Base-by-base conservation (phyloP, 306 rosid genomes). In the Pyrus bretschneideri region DNA sequence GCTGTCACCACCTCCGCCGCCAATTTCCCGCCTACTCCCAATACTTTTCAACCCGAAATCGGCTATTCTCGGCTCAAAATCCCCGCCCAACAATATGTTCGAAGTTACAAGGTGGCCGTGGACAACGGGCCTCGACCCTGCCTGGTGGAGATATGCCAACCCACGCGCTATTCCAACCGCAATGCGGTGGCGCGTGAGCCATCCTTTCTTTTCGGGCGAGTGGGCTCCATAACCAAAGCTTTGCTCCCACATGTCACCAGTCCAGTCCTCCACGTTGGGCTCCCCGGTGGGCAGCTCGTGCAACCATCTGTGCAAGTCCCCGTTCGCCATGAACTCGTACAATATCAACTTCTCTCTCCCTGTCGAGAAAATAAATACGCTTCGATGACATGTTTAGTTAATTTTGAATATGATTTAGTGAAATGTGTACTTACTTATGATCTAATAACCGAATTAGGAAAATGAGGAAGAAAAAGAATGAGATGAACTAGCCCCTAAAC, bases 131-230 rank as follows among this genome's bases (percentile, higher is more conserved):
- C 62, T 89, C 4, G 99, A 89, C 9, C 99, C 92, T 0, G 96
- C 98, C 75, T 95, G 99, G 87, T 95, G 99, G 25, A 95, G 97
- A 52, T 85, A 95, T 1, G 99, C 99, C 19, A 95, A 67, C 1
- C 99, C 98, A 25, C 99, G 93, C 31, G 99, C 99, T 27, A 95
- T 85, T 6, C 99, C 99, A 1, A 95, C 86, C 0, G 99, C 93
- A 0, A 95, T 89, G 35, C 96, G 92, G 88, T 95, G 99, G 76
- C 98, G 98, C 81, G 87, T 87, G 11, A 77, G 80, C 99, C 99
- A 95, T 0, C 85, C 89, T 78, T 88, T 81, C 73, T 85, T 92
- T 71, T 89, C 98, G 0, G 88, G 91, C 0, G 91, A 79, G 1
- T 83, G 70, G 25, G 88, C 81, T 12, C 76, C 89, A 35, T 11